Evolutionary conservation across 768 basidiomycete species (phyloP).

Genomic region (Pisolithus microcarpus): DNA sequence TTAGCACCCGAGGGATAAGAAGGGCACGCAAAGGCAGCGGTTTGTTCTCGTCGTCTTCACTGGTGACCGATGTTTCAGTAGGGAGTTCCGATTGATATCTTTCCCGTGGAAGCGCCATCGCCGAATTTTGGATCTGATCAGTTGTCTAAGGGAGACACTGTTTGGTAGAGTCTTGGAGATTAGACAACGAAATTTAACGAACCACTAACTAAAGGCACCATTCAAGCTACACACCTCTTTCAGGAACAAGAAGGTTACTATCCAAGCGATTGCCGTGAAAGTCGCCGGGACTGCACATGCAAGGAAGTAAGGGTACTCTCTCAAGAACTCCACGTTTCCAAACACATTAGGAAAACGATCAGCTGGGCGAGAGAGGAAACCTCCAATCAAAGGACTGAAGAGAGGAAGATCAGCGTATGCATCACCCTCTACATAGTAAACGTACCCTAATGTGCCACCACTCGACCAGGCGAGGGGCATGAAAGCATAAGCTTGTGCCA

Average conservation of each 20-base stretch:
- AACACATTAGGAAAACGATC: conserved; percentile 62
- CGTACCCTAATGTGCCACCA: conserved; percentile 42
- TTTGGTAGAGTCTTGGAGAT: conserved; percentile 28
- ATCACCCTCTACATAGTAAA: background rate
- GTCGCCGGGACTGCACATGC: conserved; percentile 64
- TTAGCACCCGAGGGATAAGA: conserved; percentile 47
- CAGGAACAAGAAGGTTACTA: conserved; percentile 46
- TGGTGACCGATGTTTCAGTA: conserved; percentile 1
- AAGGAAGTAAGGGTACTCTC: conserved; percentile 66
- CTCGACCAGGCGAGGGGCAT: conserved; percentile 49
- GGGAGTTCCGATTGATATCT: conserved; percentile 5
- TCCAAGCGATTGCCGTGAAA: conserved; percentile 46
- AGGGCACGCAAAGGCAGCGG: conserved; percentile 46
- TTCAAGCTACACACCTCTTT: conserved; percentile 41
- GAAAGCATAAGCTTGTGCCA: conserved; percentile 61
- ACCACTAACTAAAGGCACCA: background rate
- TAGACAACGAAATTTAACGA: too few relatives aligned
- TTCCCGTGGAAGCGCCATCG: background rate
- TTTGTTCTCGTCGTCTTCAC: conserved; percentile 17
- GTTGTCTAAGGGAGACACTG: conserved; percentile 21
- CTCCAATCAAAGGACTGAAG: conserved; percentile 60
- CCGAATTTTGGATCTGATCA: conserved; percentile 16
- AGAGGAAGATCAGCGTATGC: background rate
- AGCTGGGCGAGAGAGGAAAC: conserved; percentile 54
- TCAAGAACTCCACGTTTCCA: conserved; percentile 51